Evolutionary conservation across 2,329 filamentous ascomycete genomes (phyloP).

Genomic region (Cadophora gregata): DNA sequence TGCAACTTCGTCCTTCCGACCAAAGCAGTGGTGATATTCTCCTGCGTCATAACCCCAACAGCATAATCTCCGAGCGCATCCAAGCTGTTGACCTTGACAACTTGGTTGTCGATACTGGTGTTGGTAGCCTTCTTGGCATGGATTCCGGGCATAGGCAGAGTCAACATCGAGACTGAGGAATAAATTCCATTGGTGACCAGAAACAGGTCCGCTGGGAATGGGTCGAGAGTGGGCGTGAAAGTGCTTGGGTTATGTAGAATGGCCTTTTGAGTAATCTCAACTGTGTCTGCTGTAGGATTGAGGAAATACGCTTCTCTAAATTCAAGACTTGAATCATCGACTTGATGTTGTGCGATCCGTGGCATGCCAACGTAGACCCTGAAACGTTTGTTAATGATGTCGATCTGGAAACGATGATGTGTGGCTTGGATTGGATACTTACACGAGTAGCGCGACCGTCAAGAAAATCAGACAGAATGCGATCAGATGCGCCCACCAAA

Average conservation of each 20-base stretch:
- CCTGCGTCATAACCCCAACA: slow-evolving; percentile 53
- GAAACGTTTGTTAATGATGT: slow-evolving; percentile 6
- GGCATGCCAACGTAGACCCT: slow-evolving; percentile 65
- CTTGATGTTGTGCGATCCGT: slow-evolving; percentile 59
- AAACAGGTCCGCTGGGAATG: slow-evolving; percentile 58
- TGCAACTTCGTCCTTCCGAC: slow-evolving; percentile 58
- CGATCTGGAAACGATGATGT: background rate
- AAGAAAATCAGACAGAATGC: slow-evolving; percentile 56
- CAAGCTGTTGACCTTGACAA: slow-evolving; percentile 49
- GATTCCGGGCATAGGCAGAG: slow-evolving; percentile 40
- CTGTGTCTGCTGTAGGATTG: slow-evolving; percentile 53
- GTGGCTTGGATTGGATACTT: slow-evolving; percentile 43
- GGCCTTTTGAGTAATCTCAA: slow-evolving; percentile 55
- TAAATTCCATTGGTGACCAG: slow-evolving; percentile 48
- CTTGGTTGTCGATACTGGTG: slow-evolving; percentile 53
- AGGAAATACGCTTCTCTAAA: slow-evolving; percentile 57
- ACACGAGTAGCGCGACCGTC: slow-evolving; percentile 62
- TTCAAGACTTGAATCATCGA: slow-evolving; percentile 57
- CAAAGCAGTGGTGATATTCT: slow-evolving; percentile 56
- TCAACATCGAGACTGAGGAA: slow-evolving; percentile 37
- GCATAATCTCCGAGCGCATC: slow-evolving; percentile 57
- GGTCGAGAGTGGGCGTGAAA: slow-evolving; percentile 60
- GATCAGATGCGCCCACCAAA: slow-evolving; percentile 61
- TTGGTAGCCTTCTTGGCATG: slow-evolving; percentile 43
- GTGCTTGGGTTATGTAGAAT: slow-evolving; percentile 54